Conservation (phyloP, 2,329 filamentous ascomycete genomes). For the Cercospora zeae-maydis region DNA sequence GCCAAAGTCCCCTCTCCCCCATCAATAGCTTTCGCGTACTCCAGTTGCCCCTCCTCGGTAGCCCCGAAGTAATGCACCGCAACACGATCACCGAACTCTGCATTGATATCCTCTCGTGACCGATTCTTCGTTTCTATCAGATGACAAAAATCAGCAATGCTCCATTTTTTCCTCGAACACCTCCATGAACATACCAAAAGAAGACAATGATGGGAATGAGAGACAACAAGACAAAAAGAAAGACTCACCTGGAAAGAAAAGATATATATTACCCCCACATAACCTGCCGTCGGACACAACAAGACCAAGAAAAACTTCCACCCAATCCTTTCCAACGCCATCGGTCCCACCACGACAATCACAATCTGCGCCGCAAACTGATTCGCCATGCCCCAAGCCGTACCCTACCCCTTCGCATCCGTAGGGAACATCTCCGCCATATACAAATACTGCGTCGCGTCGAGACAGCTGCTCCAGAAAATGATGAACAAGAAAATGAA, state of each 20-base stretch:
- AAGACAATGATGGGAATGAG: too few relatives aligned
- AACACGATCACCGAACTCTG: constrained; percentile 31
- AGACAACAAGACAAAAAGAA: too few relatives aligned
- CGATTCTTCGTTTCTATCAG: constrained; percentile 20
- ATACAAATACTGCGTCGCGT: constrained; percentile 45
- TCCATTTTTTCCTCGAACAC: too few relatives aligned
- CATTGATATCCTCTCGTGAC: constrained; percentile 44
- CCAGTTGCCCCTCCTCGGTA: constrained; percentile 13
- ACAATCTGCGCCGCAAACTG: constrained; percentile 40
- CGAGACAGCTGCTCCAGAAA: constrained; percentile 40
- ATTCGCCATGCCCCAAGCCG: constrained; percentile 38
- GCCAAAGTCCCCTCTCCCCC: background rate
- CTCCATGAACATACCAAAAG: background rate
- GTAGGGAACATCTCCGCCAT: constrained; percentile 47
- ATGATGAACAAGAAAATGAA: constrained; percentile 45
- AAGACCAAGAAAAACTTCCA: constrained; percentile 48
- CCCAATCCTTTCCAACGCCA: constrained; percentile 39
- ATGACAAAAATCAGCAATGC: constrained; percentile 10
- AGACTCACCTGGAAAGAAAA: constrained; percentile 18
- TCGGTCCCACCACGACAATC: constrained; percentile 37
- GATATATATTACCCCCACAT: constrained; percentile 28
- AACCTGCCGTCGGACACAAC: constrained; percentile 32
- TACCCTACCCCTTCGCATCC: constrained; percentile 39
- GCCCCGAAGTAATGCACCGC: constrained; percentile 17
- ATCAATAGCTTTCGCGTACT: constrained; percentile 12